phyloP scores from a whole-genome alignment of 2,329 filamentous ascomycete species.

The Fusarium poae region DNA sequence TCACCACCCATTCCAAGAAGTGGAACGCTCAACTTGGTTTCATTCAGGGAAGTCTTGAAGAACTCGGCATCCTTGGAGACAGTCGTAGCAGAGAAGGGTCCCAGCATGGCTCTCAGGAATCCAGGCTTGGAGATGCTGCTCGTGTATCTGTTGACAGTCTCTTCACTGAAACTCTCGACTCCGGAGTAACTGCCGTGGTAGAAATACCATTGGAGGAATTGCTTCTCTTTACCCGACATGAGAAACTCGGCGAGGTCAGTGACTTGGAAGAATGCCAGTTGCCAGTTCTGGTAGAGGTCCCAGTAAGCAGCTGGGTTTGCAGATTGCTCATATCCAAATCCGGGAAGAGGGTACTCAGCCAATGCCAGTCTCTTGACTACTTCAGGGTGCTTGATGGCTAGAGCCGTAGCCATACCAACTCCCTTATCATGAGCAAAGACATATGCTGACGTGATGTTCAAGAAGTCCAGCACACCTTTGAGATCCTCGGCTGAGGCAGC shows the following conservation, averaged over 20 bases:
- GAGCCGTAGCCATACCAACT: conserved; percentile 56
- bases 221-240: conserved; percentile 57
- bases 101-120: conserved; percentile 57
- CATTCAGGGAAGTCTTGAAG: conserved; percentile 51
- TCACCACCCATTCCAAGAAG: conserved; percentile 48
- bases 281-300: conserved; percentile 58
- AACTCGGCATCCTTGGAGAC: conserved; percentile 54
- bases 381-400: conserved; percentile 55
- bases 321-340: conserved; percentile 56
- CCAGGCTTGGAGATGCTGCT: conserved; percentile 59
- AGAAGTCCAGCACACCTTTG: conserved; percentile 57
- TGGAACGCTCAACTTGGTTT: conserved; percentile 26
- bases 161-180: conserved; percentile 53
- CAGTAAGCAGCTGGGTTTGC: conserved; percentile 52
- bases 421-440: conserved; percentile 63
- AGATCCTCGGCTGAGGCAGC: conserved; percentile 56
- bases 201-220: conserved; percentile 62
- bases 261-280: conserved; percentile 61
- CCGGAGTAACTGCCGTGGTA: conserved; percentile 60
- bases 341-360: conserved; percentile 58
- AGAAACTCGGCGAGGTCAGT: conserved; percentile 62
- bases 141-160: conserved; percentile 56
- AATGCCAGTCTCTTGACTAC: conserved; percentile 54
- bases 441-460: conserved; percentile 58
- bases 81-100: conserved; percentile 52